Evolutionary conservation across 306 rosid genomes (phyloP).

Genomic region (Alnus rubra): DNA sequence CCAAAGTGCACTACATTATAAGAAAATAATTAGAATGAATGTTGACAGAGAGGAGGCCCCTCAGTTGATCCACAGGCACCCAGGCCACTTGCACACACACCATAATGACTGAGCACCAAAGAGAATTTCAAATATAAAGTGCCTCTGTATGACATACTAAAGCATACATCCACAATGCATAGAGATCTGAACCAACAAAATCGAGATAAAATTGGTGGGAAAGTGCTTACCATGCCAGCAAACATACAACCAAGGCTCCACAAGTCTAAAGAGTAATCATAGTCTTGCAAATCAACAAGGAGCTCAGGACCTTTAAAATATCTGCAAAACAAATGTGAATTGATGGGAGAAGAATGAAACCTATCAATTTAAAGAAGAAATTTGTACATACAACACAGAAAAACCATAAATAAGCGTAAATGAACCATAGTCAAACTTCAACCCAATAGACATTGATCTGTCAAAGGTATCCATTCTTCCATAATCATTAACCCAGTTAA

Average conservation of each 20-base stretch:
- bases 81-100: neutral
- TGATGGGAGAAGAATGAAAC: neutral
- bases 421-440: neutral
- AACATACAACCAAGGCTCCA: conserved; percentile 99
- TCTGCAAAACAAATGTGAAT: conserved; percentile 44
- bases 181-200: neutral
- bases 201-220: neutral
- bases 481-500: neutral
- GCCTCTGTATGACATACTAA: neutral
- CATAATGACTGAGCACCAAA: neutral
- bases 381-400: neutral
- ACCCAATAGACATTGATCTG: neutral
- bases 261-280: conserved; percentile 85
- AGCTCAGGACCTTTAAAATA: conserved; percentile 97
- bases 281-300: conserved; percentile 96
- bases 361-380: neutral
- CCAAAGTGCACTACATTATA: neutral
- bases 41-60: neutral
- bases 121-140: neutral
- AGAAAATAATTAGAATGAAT: neutral
- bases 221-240: conserved; percentile 85
- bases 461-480: neutral
- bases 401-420: neutral
- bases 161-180: neutral
- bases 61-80: neutral